A percentile compares a stretch with the other conserved stretches of the same genome.
phyloP scores from a whole-genome alignment of 2,329 filamentous ascomycete species.

The Penicillium digitatum region DNA sequence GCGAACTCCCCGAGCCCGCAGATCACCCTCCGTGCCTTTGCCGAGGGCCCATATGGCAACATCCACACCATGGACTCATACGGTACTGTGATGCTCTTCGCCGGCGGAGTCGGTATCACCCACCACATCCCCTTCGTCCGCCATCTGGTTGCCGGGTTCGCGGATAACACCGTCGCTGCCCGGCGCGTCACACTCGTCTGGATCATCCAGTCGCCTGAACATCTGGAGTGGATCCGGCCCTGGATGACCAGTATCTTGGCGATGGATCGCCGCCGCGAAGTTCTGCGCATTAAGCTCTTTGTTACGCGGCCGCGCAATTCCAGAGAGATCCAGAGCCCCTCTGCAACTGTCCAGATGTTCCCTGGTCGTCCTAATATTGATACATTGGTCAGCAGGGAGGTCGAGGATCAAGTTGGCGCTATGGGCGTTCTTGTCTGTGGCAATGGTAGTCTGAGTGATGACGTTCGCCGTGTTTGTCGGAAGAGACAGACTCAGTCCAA shows the following conservation, averaged over 20 bases:
- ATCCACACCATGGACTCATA: slow-evolving; percentile 87
- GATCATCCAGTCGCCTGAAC: slow-evolving; percentile 85
- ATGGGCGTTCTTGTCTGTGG: slow-evolving; percentile 84
- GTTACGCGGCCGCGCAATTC: slow-evolving; percentile 81
- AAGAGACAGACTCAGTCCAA: slow-evolving; percentile 58
- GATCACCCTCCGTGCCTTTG: slow-evolving; percentile 65
- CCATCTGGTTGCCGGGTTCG: slow-evolving; percentile 67
- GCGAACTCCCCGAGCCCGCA: slow-evolving; percentile 50
- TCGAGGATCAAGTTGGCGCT: slow-evolving; percentile 75
- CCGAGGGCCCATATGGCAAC: slow-evolving; percentile 86
- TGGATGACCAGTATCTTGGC: slow-evolving; percentile 76
- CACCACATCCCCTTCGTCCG: slow-evolving; percentile 87
- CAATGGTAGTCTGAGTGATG: slow-evolving; percentile 69
- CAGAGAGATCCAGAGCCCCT: slow-evolving; percentile 74
- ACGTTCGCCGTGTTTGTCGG: slow-evolving; percentile 66
- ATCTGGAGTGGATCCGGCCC: slow-evolving; percentile 87
- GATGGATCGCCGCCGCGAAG: slow-evolving; percentile 74
- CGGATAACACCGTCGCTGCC: slow-evolving; percentile 69
- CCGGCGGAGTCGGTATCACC: slow-evolving; percentile 90
- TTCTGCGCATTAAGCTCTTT: slow-evolving; percentile 83
- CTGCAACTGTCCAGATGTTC: slow-evolving; percentile 82
- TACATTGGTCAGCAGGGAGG: slow-evolving; percentile 75
- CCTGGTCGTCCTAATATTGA: slow-evolving; percentile 81
- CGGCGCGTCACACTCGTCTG: slow-evolving; percentile 80
- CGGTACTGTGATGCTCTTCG: slow-evolving; percentile 84